Conservation (phyloP, 495 filamentous ascomycete species). For the Aspergillus carlsbadensis region DNA sequence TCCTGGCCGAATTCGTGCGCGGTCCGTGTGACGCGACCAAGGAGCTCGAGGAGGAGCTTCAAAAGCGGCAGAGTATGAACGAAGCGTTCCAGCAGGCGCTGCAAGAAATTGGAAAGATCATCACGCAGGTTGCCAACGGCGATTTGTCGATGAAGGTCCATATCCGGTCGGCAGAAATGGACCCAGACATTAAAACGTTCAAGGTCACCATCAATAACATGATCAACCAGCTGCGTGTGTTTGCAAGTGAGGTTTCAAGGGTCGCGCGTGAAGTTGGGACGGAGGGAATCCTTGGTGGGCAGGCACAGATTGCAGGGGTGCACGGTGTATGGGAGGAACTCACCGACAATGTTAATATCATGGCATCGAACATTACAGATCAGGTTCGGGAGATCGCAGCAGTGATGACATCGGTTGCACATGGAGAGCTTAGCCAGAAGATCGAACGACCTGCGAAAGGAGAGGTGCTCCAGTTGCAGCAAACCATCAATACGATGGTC, state of each 20-base stretch:
- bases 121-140: slow-evolving; percentile 91
- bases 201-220: slow-evolving; percentile 96
- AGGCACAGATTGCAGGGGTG: slow-evolving; percentile 90
- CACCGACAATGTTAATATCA: slow-evolving; percentile 97
- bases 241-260: slow-evolving; percentile 94
- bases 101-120: slow-evolving; percentile 94
- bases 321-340: slow-evolving; percentile 98
- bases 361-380: slow-evolving; percentile 84
- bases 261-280: slow-evolving; percentile 97
- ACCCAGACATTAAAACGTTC: slow-evolving; percentile 97
- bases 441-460: slow-evolving; percentile 92
- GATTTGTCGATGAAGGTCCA: slow-evolving; percentile 97
- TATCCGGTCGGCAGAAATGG: slow-evolving; percentile 95
- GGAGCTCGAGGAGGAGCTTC: slow-evolving; percentile 72
- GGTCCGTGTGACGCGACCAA: no score
- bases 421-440: slow-evolving; percentile 94
- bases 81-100: slow-evolving; percentile 98
- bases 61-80: slow-evolving; percentile 96
- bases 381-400: slow-evolving; percentile 96
- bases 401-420: slow-evolving; percentile 94
- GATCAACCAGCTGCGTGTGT: slow-evolving; percentile 98
- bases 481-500: slow-evolving; percentile 99
- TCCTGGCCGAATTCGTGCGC: no score
- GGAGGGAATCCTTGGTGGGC: slow-evolving; percentile 91
- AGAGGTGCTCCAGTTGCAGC: slow-evolving; percentile 93